A percentile compares a stretch with the other conserved stretches of the same genome.
Evolutionary conservation across 164 flowering plant genomes (phyloP).

Genomic region (Kingdonia uniflora): DNA sequence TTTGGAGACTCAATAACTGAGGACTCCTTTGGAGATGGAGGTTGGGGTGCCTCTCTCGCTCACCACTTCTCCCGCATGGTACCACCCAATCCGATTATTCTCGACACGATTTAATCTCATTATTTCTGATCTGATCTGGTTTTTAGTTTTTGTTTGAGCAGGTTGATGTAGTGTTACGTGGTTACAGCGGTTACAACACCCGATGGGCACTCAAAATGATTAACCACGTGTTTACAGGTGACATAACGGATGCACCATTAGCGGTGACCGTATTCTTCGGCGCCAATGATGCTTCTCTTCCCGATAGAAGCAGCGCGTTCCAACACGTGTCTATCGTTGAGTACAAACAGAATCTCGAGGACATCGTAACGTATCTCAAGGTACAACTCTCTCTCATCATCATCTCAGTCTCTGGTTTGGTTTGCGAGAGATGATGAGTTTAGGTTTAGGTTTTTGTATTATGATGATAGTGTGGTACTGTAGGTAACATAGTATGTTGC

Average conservation of each 20-base stretch:
- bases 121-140: too few species aligned
- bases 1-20: constrained; percentile 93
- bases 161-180: constrained; percentile 75
- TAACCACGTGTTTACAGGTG: constrained; percentile 38
- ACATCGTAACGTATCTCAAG: constrained; percentile 50
- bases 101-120: too few species aligned
- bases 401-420: too few species aligned
- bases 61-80: constrained; percentile 60
- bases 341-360: constrained; percentile 54
- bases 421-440: too few species aligned
- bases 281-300: constrained; percentile 73
- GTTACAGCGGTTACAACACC: constrained; percentile 83
- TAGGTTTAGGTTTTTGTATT: too few species aligned
- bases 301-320: constrained; percentile 47
- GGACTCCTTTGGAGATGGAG: constrained; percentile 47
- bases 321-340: constrained; percentile 73
- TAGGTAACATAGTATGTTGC: too few species aligned
- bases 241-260: constrained; percentile 19
- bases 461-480: too few species aligned
- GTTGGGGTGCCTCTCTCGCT: constrained; percentile 75
- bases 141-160: constrained; percentile 9
- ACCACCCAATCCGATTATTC: neutral
- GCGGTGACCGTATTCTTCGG: constrained; percentile 81
- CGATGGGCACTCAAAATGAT: constrained; percentile 56
- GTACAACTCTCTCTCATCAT: constrained; percentile 18